Base-by-base conservation (phyloP, 805 yeast species). In the Candida caryicola region DNA sequence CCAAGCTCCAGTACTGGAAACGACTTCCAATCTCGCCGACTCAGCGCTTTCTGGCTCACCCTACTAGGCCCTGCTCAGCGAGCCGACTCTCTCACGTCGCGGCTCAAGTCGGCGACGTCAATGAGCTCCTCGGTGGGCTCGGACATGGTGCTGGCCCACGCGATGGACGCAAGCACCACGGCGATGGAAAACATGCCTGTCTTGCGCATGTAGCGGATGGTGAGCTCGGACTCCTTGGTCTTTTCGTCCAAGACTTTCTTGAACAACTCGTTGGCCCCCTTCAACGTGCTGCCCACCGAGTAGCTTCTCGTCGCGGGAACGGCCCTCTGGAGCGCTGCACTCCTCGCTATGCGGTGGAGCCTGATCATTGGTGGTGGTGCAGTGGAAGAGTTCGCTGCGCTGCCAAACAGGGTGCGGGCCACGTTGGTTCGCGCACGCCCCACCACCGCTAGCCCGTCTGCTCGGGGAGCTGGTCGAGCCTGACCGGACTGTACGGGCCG, bases 401-500 rank as follows among this genome's bases (percentile, higher is more conserved):
- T n/a, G n/a, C n/a, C n/a, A n/a, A n/a, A n/a, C n/a, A n/a, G n/a
- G n/a, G n/a, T n/a, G n/a, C n/a, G n/a, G n/a, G n/a, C n/a, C n/a
- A n/a, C n/a, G n/a, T n/a, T n/a, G n/a, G n/a, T n/a, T n/a, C n/a
- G n/a, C n/a, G n/a, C n/a, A n/a, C n/a, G n/a, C n/a, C n/a, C n/a
- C n/a, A n/a, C n/a, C n/a, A n/a, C n/a, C n/a, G n/a, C n/a, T n/a
- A n/a, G n/a, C n/a, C n/a, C n/a, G n/a, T 25, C 19, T 7, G 10
- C 23, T 23, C 37, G 5, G n/a, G n/a, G n/a, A 42, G 29, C 18
- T 31, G 35, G 15, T 39, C 29, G 4, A 35, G 28, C 2, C 30
- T 28, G 29, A 73, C 54, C 1, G 85, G 83, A 36, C 57, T 62
- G 53, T 59, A 78, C 3, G 46, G 54, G 2, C 37, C 38, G 8